These are phyloP conservation scores for Phytophthora idaei DNA, from an alignment of 352 stramenopile genomes.

Conservation along the genomic window DNA sequence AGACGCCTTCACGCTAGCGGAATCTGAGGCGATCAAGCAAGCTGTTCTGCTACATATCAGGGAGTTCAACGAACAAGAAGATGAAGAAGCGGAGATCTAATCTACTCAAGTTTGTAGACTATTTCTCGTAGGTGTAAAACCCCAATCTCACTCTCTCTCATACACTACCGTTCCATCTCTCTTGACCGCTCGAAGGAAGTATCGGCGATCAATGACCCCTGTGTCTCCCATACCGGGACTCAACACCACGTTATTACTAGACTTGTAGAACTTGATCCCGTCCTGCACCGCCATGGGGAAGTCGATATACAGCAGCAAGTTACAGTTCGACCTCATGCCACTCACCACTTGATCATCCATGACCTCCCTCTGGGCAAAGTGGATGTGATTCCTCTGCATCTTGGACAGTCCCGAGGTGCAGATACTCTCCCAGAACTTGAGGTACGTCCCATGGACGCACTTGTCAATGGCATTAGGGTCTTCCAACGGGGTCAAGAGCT, in stretches of 20 bases:
- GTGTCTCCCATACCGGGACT: slow-evolving; percentile 59
- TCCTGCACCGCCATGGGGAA: slow-evolving; percentile 56
- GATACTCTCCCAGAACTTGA: slow-evolving; percentile 74
- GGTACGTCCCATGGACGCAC: slow-evolving; percentile 86
- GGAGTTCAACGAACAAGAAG: slow-evolving; percentile 26
- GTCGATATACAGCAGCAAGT: slow-evolving; percentile 83
- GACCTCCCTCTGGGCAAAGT: slow-evolving; percentile 71
- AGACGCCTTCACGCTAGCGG: slow-evolving; percentile 16
- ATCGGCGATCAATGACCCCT: slow-evolving; percentile 53
- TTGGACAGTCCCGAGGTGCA: slow-evolving; percentile 57
- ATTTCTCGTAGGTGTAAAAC: neutral
- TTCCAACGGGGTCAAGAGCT: slow-evolving; percentile 73
- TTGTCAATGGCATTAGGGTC: slow-evolving; percentile 43
- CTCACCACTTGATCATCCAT: slow-evolving; percentile 70
- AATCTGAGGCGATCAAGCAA: slow-evolving; percentile 33
- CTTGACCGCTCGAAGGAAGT: slow-evolving; percentile 70
- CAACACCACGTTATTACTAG: slow-evolving; percentile 86
- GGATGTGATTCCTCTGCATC: slow-evolving; percentile 89
- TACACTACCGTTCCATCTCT: slow-evolving; percentile 61
- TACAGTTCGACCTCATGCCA: slow-evolving; percentile 71
- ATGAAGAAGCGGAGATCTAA: slow-evolving; percentile 24
- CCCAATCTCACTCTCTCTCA: slow-evolving; percentile 31
- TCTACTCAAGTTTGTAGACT: neutral
- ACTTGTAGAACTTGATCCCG: slow-evolving; percentile 84
- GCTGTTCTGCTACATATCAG: slow-evolving; percentile 37